Percentiles rank a stretch among this genome's conserved stretches.
Evolutionary conservation across 78 protist species (phyloP).

Genomic region (Dictyostelium firmibasis): DNA sequence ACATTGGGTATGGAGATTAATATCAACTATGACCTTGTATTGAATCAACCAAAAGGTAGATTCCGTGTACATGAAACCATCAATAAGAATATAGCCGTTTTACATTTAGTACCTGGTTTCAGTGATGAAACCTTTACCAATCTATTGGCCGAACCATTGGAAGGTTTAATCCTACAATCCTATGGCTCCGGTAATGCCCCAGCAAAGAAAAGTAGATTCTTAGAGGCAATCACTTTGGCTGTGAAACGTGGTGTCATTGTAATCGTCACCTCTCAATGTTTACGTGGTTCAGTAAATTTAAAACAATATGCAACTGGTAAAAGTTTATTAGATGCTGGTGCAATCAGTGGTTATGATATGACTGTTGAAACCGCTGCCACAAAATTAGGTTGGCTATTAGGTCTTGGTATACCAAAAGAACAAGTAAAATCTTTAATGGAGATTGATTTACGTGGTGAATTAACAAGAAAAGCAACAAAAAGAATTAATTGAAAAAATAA

Average conservation of each 20-base stretch:
- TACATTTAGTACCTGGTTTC: slow-evolving; percentile 79
- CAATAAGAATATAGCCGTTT: slow-evolving; percentile 65
- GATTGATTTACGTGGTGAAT: slow-evolving; percentile 64
- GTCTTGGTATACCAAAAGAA: slow-evolving; percentile 34
- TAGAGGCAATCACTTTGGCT: slow-evolving; percentile 13
- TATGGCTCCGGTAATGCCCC: slow-evolving; percentile 88
- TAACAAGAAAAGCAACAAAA: slow-evolving; percentile 26
- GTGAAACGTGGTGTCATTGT: slow-evolving; percentile 72
- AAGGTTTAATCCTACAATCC: slow-evolving; percentile 46
- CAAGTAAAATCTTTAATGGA: slow-evolving; percentile 67
- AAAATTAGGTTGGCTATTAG: slow-evolving; percentile 88
- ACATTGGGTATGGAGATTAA: slow-evolving; percentile 76
- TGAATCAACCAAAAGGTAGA: slow-evolving; percentile 74
- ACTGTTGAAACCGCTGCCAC: slow-evolving; percentile 93
- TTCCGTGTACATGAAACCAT: slow-evolving; percentile 46
- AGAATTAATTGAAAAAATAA: not conserved
- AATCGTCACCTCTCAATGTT: slow-evolving; percentile 79
- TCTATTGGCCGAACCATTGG: slow-evolving; percentile 20
- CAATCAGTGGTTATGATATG: slow-evolving; percentile 91
- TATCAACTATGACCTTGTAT: slow-evolving; percentile 31
- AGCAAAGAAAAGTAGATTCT: slow-evolving; percentile 40
- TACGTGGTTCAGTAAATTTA: slow-evolving; percentile 69
- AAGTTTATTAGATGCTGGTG: slow-evolving; percentile 67
- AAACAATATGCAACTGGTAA: slow-evolving; percentile 78
- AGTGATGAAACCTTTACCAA: slow-evolving; percentile 25